Evolutionary conservation across 108 stramenopile genomes (phyloP).

Genomic region (Cyclotella cryptica): DNA sequence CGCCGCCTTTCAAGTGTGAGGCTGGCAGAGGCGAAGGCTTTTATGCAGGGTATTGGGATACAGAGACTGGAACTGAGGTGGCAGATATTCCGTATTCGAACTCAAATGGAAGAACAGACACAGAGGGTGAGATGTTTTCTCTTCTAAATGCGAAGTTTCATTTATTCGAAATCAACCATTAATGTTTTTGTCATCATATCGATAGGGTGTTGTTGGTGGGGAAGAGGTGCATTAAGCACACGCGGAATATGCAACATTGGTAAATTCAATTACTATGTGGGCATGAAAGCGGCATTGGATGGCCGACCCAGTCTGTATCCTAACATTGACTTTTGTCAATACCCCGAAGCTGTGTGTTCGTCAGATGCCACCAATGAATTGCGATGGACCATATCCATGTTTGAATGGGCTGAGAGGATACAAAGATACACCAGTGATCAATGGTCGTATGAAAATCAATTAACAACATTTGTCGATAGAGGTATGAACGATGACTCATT

Average conservation of each 20-base stretch:
- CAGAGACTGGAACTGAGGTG: constrained; percentile 6
- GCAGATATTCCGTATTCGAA: constrained; percentile 26
- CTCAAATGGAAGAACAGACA: constrained; percentile 30
- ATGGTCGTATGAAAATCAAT: constrained; percentile 16
- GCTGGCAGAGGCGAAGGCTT: constrained; percentile 4
- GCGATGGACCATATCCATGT: constrained; percentile 43
- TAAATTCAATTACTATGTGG: constrained; percentile 40
- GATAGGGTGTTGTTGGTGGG: constrained; percentile 42
- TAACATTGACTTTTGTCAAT: constrained; percentile 42
- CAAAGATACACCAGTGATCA: constrained; percentile 7
- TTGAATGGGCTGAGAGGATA: constrained; percentile 40
- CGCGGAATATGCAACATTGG: constrained; percentile 50
- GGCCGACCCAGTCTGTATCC: constrained; percentile 30
- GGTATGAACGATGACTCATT: constrained; percentile 32
- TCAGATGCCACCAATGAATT: constrained; percentile 30
- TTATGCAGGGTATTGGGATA: constrained; percentile 42
- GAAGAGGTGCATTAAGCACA: constrained; percentile 37
- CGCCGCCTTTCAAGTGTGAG: constrained; percentile 22
- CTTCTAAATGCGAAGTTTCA: background rate
- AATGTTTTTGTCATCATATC: background rate
- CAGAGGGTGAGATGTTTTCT: constrained; percentile 23
- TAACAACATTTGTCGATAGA: constrained; percentile 19
- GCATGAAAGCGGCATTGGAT: constrained; percentile 31
- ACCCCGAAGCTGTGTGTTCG: constrained; percentile 45
- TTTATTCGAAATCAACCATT: background rate